Evolutionary conservation across 2,329 filamentous ascomycete species (phyloP).

Genomic region (Pseudogymnoascus sp.): DNA sequence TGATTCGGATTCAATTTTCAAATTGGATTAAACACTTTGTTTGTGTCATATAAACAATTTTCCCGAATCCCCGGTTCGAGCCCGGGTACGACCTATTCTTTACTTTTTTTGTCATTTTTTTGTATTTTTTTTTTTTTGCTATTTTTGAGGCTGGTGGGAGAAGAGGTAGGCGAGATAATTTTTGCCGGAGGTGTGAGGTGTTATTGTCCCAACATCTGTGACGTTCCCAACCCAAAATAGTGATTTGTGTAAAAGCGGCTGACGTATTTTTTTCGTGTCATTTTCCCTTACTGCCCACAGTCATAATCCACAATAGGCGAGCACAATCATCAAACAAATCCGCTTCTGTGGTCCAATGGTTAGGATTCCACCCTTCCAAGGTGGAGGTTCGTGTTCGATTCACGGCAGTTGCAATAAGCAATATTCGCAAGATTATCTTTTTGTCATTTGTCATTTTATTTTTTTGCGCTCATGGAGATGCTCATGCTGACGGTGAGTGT

Average conservation of each 20-base stretch:
- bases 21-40: background rate
- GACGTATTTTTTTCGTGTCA: background rate
- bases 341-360: constrained; percentile 9
- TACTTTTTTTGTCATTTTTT: background rate
- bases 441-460: background rate
- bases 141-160: background rate
- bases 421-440: background rate
- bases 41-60: constrained; percentile 1
- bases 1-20: background rate
- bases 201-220: background rate
- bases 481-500: too few relatives aligned
- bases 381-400: constrained; percentile 8
- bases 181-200: too few relatives aligned
- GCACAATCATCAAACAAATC: background rate
- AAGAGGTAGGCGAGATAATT: background rate
- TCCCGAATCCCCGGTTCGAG: constrained; percentile 3
- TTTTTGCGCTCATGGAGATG: background rate
- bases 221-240: background rate
- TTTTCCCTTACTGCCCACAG: background rate
- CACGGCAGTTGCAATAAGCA: constrained; percentile 3
- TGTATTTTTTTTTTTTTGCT: background rate
- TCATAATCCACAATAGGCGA: background rate
- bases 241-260: background rate
- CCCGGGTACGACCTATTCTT: constrained; percentile 1
- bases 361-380: constrained; percentile 13